Base-by-base conservation (phyloP, 345 rosid genomes). In the Mallotus nudiflorus region DNA sequence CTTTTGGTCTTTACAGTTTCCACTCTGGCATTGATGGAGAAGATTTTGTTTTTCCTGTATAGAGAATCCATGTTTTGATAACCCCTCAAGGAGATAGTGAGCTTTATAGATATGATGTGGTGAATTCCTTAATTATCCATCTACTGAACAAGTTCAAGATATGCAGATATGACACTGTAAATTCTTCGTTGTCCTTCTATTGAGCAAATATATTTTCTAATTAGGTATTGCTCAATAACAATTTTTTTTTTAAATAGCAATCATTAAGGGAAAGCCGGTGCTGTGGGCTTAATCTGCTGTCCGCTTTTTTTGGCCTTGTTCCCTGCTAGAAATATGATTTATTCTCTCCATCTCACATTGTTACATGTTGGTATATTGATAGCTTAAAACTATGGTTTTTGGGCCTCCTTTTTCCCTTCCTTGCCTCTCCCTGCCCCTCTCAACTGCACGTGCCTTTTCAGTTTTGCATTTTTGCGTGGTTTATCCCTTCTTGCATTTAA, bases 131-230 rank as follows among this genome's bases (percentile, higher is more conserved):
- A 42, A 8, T 8, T 42, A 9, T 42, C 14, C 46, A 12, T 4
- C 14, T 42, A 42, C 4, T 33, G 46, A 3, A 8, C 46, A 42
- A 42, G 14, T 42, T 9, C 14, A 4, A 42, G 46, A 12, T 42
- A 3, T 42, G 46, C 46, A 68, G 70, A 67, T 69, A 40, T 73
- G 24, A 63, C 50, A 24, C 64, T 55, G 18, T 68, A 50, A 48
- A 39, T 66, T 54, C 69, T n/a, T 62, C 45, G 39, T 67, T 48
- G n/a, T 29, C 45, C 20, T 25, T 53, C 44, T 69, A 31, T 54
- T 24, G 51, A 53, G 55, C 20, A 24, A 42, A 12, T 42, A 42
- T 24, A 6, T 22, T 20, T 55, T 71, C 61, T 22, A 56, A 2
- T 9, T 39, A 46, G 29, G 13, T 65, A 42, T 33, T 37, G 6